Percentiles rank a stretch among this genome's conserved stretches.
phyloP scores from a whole-genome alignment of 805 yeast species.

The Candida arabinofermentans region DNA sequence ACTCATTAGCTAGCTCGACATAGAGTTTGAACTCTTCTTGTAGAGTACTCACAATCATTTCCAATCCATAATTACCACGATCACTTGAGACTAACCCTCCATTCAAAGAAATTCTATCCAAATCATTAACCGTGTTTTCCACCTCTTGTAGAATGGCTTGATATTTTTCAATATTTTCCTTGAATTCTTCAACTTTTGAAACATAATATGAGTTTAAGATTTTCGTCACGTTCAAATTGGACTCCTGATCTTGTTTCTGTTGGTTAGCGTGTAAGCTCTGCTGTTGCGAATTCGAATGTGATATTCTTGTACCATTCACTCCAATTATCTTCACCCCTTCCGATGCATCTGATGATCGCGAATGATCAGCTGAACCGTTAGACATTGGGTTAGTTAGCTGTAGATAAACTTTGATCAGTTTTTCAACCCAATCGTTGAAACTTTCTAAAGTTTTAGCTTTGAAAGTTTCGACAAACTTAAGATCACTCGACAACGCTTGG shows the following conservation, averaged over 20 bases:
- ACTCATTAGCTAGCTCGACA: constrained; percentile 70
- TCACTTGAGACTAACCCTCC: constrained; percentile 26
- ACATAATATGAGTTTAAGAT: constrained; percentile 48
- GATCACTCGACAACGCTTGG: constrained; percentile 53
- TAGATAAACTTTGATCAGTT: constrained; percentile 31
- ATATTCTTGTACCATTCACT: constrained; percentile 28
- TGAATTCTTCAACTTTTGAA: constrained; percentile 38
- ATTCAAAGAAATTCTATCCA: constrained; percentile 38
- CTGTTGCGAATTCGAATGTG: constrained; percentile 9
- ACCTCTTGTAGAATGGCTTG: constrained; percentile 47
- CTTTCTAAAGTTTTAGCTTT: constrained; percentile 35
- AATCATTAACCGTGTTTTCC: constrained; percentile 59
- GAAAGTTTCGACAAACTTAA: constrained; percentile 41
- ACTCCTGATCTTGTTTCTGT: constrained; percentile 31
- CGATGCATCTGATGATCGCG: constrained; percentile 18
- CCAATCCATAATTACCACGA: constrained; percentile 36
- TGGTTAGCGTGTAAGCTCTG: constrained; percentile 19
- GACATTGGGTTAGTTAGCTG: constrained; percentile 34
- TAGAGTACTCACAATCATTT: constrained; percentile 54
- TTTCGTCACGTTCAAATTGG: constrained; percentile 47
- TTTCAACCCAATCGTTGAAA: constrained; percentile 38
- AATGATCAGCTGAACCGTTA: constrained; percentile 16
- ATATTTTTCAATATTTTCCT: constrained; percentile 45
- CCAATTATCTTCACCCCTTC: constrained; percentile 26
- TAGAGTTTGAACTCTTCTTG: constrained; percentile 65